Evolutionary conservation across 768 basidiomycete species (phyloP).

Genomic region (Lepiota venenata): DNA sequence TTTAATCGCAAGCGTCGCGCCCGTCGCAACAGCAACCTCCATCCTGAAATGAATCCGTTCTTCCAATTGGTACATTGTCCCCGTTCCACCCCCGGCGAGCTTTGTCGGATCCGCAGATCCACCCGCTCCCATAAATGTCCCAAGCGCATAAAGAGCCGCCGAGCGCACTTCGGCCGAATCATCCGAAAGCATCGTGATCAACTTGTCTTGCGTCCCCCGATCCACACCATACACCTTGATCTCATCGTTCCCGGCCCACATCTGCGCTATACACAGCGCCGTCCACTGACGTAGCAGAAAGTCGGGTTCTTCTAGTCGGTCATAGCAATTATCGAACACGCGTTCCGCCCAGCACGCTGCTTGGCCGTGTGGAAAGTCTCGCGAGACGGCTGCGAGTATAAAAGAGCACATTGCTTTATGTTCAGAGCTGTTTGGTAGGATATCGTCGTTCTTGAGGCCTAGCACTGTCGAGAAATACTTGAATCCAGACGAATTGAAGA

Average conservation of each 20-base stretch:
- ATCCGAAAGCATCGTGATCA: conserved; percentile 76
- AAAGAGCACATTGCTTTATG: conserved; percentile 99
- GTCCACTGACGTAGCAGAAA: conserved; percentile 95
- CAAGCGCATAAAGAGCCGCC: conserved; percentile 87
- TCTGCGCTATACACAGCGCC: conserved; percentile 87
- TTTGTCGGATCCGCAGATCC: conserved; percentile 66
- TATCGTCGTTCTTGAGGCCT: conserved; percentile 59
- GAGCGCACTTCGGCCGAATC: conserved; percentile 92
- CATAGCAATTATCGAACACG: conserved; percentile 87
- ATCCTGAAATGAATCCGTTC: conserved; percentile 80
- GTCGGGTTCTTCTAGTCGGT: conserved; percentile 83
- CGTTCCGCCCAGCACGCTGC: conserved; percentile 75
- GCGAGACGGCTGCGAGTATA: conserved; percentile 84
- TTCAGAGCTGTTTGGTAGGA: conserved; percentile 91
- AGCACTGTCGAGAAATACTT: conserved; percentile 84
- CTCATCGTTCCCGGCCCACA: conserved; percentile 93
- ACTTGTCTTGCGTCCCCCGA: conserved; percentile 74
- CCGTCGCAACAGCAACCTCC: conserved; percentile 91
- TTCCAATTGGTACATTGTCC: conserved; percentile 72
- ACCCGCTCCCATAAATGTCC: conserved; percentile 90
- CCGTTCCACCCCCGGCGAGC: conserved; percentile 81
- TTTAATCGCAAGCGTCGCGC: conserved; percentile 82
- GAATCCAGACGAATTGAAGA: conserved; percentile 80
- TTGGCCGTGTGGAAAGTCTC: conserved; percentile 89
- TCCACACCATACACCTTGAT: conserved; percentile 84